Evolutionary conservation across 2,329 filamentous ascomycete species (phyloP).

Genomic region (Didymella arachidicola): DNA sequence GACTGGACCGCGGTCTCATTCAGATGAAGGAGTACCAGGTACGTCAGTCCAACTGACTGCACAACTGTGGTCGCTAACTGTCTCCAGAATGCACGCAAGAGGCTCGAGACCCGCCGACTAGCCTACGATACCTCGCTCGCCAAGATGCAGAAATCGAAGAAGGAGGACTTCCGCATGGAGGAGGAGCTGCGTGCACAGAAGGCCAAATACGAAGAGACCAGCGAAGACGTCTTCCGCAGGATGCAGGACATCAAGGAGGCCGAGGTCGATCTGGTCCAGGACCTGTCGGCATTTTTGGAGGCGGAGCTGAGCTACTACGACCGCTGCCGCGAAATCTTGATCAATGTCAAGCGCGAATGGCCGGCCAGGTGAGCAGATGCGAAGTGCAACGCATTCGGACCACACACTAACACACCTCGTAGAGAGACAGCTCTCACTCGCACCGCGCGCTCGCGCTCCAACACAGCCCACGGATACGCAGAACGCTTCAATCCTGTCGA

Average conservation of each 20-base stretch:
- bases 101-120: constrained; percentile 86
- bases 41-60: constrained; percentile 41
- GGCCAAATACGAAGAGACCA: constrained; percentile 95
- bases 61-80: constrained; percentile 21
- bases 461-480: constrained; percentile 69
- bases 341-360: constrained; percentile 74
- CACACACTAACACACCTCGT: constrained; percentile 27
- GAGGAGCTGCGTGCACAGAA: constrained; percentile 91
- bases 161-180: constrained; percentile 90
- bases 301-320: constrained; percentile 92
- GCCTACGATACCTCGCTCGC: constrained; percentile 89
- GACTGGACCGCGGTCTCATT: constrained; percentile 84
- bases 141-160: constrained; percentile 93
- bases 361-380: constrained; percentile 62
- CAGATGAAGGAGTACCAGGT: constrained; percentile 99
- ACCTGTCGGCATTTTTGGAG: constrained; percentile 83
- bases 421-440: constrained; percentile 49
- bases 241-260: constrained; percentile 98
- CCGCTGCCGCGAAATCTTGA: constrained; percentile 82
- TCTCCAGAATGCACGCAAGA: constrained; percentile 78
- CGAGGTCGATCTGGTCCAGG: constrained; percentile 81
- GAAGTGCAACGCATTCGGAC: background rate
- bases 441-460: constrained; percentile 64
- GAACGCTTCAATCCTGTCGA: constrained; percentile 66
- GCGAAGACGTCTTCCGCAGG: constrained; percentile 85